Conservation (phyloP, 768 basidiomycete species). For the Podaxis pistillaris region DNA sequence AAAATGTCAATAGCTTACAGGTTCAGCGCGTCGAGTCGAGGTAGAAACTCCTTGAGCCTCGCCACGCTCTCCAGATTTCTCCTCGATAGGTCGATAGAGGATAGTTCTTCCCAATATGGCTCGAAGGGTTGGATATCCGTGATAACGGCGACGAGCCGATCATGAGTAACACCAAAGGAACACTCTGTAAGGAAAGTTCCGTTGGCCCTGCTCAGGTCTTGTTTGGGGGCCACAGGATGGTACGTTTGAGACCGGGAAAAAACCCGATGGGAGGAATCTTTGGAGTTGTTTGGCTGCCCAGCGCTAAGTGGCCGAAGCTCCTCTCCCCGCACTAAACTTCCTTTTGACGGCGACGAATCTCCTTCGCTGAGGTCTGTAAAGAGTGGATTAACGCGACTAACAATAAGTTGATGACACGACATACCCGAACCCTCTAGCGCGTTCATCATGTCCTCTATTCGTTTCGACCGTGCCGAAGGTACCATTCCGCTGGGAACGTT, state of each 20-base stretch:
- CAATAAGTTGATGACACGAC: slow-evolving; percentile 21
- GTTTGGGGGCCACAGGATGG: slow-evolving; percentile 29
- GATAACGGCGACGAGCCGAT: slow-evolving; percentile 86
- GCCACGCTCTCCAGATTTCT: slow-evolving; percentile 81
- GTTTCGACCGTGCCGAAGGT: slow-evolving; percentile 70
- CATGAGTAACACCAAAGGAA: slow-evolving; percentile 93
- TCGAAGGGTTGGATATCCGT: slow-evolving; percentile 95
- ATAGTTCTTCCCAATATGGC: slow-evolving; percentile 88
- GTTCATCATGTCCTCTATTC: slow-evolving; percentile 79
- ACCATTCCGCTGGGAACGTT: slow-evolving; percentile 32
- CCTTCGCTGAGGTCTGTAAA: slow-evolving; percentile 40
- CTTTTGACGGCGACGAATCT: slow-evolving; percentile 56
- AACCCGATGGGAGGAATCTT: slow-evolving; percentile 34
- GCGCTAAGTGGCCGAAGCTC: slow-evolving; percentile 46
- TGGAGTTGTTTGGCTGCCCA: slow-evolving; percentile 35
- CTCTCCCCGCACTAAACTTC: slow-evolving; percentile 43
- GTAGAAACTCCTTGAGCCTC: slow-evolving; percentile 85
- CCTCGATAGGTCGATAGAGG: slow-evolving; percentile 67
- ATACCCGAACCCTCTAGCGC: slow-evolving; percentile 69
- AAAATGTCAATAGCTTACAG: slow-evolving; percentile 53
- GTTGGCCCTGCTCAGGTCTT: slow-evolving; percentile 33
- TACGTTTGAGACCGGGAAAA: slow-evolving; percentile 46
- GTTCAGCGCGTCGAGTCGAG: slow-evolving; percentile 68
- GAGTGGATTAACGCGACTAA: slow-evolving; percentile 15
- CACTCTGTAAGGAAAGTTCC: slow-evolving; percentile 87